A percentile compares a stretch with the other conserved stretches of the same genome.
These are phyloP conservation scores for Grosmannia penicillata DNA, from an alignment of 2,329 filamentous ascomycete genomes.

Conservation along the genomic window DNA sequence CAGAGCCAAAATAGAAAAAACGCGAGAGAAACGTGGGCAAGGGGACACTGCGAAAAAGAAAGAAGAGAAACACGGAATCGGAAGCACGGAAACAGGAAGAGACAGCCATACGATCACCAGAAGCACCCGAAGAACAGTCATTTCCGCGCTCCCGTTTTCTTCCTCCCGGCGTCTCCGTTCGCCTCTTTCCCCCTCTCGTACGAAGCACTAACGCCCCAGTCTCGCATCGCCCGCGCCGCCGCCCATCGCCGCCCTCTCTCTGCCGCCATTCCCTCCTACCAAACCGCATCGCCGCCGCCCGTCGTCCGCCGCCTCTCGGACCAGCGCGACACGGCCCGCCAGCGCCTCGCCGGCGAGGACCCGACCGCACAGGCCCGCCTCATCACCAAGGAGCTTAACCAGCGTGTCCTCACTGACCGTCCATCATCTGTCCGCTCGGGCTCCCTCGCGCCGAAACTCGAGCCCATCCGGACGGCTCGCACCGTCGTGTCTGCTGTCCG, in stretches of 20 bases:
- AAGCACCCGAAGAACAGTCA: too few species aligned
- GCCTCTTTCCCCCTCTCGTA: background rate
- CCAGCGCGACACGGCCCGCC: constrained; percentile 32
- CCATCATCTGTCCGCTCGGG: constrained; percentile 17
- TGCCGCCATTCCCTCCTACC: constrained; percentile 30
- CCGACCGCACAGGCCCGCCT: constrained; percentile 20
- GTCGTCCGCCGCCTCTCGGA: constrained; percentile 40
- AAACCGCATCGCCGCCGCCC: constrained; percentile 34
- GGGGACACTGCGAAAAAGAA: too few species aligned
- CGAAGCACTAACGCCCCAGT: constrained; percentile 18
- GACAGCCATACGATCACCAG: too few species aligned
- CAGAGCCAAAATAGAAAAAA: too few species aligned
- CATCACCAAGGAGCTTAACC: constrained; percentile 23
- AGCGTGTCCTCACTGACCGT: constrained; percentile 29
- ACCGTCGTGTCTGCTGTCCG: constrained; percentile 5
- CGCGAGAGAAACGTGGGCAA: too few species aligned
- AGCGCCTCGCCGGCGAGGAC: constrained; percentile 25
- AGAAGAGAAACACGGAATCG: too few species aligned
- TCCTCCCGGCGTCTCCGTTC: background rate
- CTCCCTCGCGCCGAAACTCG: background rate
- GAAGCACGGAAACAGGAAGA: too few species aligned
- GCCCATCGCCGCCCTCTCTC: constrained; percentile 39
- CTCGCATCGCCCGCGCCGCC: constrained; percentile 28
- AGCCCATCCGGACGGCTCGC: constrained; percentile 4
- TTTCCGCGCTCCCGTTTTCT: background rate